Percentiles rank a stretch among this genome's conserved stretches.
phyloP scores from a whole-genome alignment of 179 eudicot species.

The Beta lomatogona region DNA sequence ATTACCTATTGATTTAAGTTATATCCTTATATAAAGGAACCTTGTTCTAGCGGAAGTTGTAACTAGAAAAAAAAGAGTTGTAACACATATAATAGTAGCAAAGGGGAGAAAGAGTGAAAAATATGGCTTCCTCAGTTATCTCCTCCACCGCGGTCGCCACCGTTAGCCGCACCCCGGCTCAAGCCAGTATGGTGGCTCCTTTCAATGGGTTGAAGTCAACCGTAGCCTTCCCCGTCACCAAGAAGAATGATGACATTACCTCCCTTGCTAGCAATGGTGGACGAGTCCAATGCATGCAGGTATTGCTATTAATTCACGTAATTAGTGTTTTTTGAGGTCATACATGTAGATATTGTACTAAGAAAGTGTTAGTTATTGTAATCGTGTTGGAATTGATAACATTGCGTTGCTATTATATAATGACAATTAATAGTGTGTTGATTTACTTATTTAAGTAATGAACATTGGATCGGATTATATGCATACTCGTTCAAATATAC shows the following conservation, averaged over 20 bases:
- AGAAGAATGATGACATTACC: slow-evolving; percentile 35
- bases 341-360: no score
- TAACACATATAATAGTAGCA: background rate
- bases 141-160: slow-evolving; percentile 33
- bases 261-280: slow-evolving; percentile 45
- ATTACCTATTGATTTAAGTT: background rate
- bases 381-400: no score
- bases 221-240: slow-evolving; percentile 13
- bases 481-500: no score
- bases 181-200: slow-evolving; percentile 36
- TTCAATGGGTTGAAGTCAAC: slow-evolving; percentile 43
- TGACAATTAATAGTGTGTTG: no score
- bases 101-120: background rate
- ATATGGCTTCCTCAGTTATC: slow-evolving; percentile 25
- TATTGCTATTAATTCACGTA: background rate
- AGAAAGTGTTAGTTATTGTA: no score
- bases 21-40: slow-evolving; percentile 18
- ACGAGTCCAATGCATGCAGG: slow-evolving; percentile 51
- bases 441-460: no score
- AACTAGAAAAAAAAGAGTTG: background rate
- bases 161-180: slow-evolving; percentile 25
- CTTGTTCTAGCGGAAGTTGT: background rate
- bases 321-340: no score
- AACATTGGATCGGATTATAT: no score
- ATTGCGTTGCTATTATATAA: no score